These are phyloP conservation scores for Tulasnella sp. DNA, from an alignment of 768 basidiomycete genomes.

Conservation along the genomic window DNA sequence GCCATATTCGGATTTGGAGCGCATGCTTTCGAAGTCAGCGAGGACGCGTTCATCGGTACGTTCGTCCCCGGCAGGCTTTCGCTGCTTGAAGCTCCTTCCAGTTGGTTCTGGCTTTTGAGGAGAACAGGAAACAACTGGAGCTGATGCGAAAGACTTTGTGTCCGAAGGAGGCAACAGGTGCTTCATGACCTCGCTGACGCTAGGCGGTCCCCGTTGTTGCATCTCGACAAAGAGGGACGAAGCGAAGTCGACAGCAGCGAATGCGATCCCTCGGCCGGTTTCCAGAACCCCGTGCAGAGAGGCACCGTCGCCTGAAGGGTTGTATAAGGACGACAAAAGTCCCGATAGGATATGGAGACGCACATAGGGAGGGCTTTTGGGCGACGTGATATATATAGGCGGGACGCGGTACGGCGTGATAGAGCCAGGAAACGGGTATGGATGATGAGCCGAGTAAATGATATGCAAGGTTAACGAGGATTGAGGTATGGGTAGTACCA, in stretches of 20 bases:
- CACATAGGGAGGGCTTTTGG: slow-evolving; percentile 73
- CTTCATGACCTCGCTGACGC: slow-evolving; percentile 66
- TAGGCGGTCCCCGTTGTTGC: slow-evolving; percentile 73
- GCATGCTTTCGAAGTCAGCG: slow-evolving; percentile 55
- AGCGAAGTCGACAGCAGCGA: slow-evolving; percentile 68
- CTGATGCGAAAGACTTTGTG: slow-evolving; percentile 37
- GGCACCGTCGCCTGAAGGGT: slow-evolving; percentile 43
- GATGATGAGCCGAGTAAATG: slow-evolving; percentile 55
- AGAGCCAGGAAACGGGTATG: slow-evolving; percentile 51
- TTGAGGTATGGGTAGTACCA: slow-evolving; percentile 56
- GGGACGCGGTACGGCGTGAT: slow-evolving; percentile 47
- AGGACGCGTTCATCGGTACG: slow-evolving; percentile 57
- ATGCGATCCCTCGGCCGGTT: slow-evolving; percentile 70
- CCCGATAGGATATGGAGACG: slow-evolving; percentile 77
- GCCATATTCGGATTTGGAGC: slow-evolving; percentile 45
- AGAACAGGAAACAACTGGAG: neutral
- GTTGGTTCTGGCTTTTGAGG: slow-evolving; percentile 29
- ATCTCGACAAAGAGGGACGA: slow-evolving; percentile 71
- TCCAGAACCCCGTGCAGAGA: slow-evolving; percentile 51
- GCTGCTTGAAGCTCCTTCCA: slow-evolving; percentile 39
- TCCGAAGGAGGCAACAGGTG: slow-evolving; percentile 54
- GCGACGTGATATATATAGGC: slow-evolving; percentile 75
- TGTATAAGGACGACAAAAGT: slow-evolving; percentile 61
- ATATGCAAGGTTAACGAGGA: slow-evolving; percentile 70
- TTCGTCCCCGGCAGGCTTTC: slow-evolving; percentile 45